Evolutionary conservation across 768 basidiomycete species (phyloP).

Genomic region (Pleurotus tuoliensis): DNA sequence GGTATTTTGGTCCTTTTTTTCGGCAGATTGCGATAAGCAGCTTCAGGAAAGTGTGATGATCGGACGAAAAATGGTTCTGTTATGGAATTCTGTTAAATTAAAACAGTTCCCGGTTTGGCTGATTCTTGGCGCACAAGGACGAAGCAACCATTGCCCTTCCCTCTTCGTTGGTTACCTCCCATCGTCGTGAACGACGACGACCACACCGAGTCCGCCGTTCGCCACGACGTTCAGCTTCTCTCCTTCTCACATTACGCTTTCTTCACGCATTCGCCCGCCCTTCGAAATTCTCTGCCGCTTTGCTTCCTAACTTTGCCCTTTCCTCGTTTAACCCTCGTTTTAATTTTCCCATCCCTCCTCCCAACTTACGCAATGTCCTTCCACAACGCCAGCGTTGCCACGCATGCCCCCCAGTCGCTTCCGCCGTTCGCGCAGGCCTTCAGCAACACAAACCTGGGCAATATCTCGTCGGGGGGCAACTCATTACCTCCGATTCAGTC

Average conservation of each 20-base stretch:
- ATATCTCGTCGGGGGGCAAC: conserved; percentile 46
- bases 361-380: conserved; percentile 32
- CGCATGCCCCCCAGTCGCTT: conserved; percentile 55
- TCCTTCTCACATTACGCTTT: conserved; percentile 2
- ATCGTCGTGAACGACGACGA: conserved; percentile 8
- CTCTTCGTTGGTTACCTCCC: conserved; percentile 7
- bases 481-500: conserved; percentile 65
- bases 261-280: conserved; percentile 2
- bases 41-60: conserved; percentile 2
- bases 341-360: conserved; percentile 9
- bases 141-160: not conserved
- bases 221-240: conserved; percentile 4
- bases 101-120: conserved; percentile 5
- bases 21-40: conserved; percentile 1
- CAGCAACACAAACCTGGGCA: conserved; percentile 50
- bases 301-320: conserved; percentile 7
- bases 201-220: conserved; percentile 2
- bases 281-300: conserved; percentile 7
- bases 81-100: conserved; percentile 3
- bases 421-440: conserved; percentile 81
- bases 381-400: conserved; percentile 37
- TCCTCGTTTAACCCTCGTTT: conserved; percentile 9
- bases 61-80: conserved; percentile 1
- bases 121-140: conserved; percentile 8
- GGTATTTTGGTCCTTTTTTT: not conserved